Percentiles rank a stretch among this genome's conserved stretches.
Evolutionary conservation across 2,329 filamentous ascomycete genomes (phyloP).

Genomic region (Colletotrichum sp.): DNA sequence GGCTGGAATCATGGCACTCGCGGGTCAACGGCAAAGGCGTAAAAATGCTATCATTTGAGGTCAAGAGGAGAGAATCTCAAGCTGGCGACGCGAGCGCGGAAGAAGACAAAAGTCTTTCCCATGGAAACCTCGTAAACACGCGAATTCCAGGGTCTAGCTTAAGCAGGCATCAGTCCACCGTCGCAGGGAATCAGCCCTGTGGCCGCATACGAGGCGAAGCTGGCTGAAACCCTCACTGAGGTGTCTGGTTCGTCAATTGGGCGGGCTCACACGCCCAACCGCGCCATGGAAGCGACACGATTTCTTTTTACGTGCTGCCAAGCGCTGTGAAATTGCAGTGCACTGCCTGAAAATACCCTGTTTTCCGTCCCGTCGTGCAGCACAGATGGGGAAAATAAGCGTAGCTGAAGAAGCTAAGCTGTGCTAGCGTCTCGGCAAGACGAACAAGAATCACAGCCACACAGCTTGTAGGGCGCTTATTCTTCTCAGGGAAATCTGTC

Average conservation of each 20-base stretch:
- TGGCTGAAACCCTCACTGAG: not conserved
- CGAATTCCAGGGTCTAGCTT: not conserved
- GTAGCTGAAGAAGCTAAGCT: not conserved
- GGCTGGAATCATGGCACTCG: accelerated
- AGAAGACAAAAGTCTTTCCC: not conserved
- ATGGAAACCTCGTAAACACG: not conserved
- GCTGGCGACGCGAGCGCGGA: accelerated
- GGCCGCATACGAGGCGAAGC: not conserved
- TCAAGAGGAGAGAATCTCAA: accelerated
- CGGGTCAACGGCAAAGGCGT: not conserved
- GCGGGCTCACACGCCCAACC: not conserved
- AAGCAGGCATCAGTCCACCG: not conserved
- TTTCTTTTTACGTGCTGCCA: not conserved
- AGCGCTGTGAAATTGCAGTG: not conserved
- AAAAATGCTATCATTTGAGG: accelerated
- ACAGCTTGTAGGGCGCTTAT: not conserved
- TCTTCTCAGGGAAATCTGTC: not conserved
- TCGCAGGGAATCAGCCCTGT: not conserved
- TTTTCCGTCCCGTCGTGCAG: not conserved
- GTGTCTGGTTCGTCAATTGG: not conserved
- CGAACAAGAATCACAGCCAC: not conserved
- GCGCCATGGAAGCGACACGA: not conserved
- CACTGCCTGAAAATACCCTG: not conserved
- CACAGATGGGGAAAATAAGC: not conserved
- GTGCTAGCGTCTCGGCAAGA: not conserved